Evolutionary conservation across 2,329 filamentous ascomycete genomes (phyloP).

Genomic region (Biscogniauxia sp.): DNA sequence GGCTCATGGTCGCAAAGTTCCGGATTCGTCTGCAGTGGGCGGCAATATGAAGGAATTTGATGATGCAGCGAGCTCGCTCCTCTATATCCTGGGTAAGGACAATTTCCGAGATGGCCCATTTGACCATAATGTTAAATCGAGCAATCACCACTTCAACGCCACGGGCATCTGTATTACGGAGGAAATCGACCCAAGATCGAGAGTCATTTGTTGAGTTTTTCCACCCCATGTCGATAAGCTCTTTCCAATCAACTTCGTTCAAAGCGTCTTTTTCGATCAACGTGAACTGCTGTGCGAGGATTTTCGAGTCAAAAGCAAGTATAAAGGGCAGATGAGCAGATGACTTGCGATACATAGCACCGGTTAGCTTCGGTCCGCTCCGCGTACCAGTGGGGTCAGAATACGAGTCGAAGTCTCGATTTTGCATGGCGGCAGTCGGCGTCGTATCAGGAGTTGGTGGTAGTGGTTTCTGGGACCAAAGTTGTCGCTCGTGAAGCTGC

Average conservation of each 20-base stretch:
- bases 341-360: conserved; percentile 36
- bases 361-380: conserved; percentile 32
- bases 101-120: conserved; percentile 79
- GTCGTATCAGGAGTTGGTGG: conserved; percentile 51
- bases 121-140: conserved; percentile 84
- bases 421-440: conserved; percentile 41
- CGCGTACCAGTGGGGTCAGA: conserved; percentile 34
- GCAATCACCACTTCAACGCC: conserved; percentile 83
- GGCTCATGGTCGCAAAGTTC: conserved; percentile 82
- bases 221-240: conserved; percentile 81
- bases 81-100: conserved; percentile 69
- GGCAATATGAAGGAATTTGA: conserved; percentile 81
- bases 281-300: conserved; percentile 79
- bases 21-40: conserved; percentile 70
- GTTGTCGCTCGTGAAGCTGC: conserved; percentile 39
- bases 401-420: conserved; percentile 30
- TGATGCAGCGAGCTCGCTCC: conserved; percentile 72
- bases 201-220: conserved; percentile 65
- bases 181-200: conserved; percentile 78
- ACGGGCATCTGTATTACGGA: conserved; percentile 67
- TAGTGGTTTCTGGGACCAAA: conserved; percentile 44
- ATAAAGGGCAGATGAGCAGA: conserved; percentile 74
- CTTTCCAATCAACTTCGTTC: conserved; percentile 85
- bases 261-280: conserved; percentile 83
- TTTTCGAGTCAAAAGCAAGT: conserved; percentile 74